Percentiles rank a stretch among this genome's conserved stretches.
These are phyloP conservation scores for Tulasnella sp. DNA, from an alignment of 768 basidiomycete genomes.

Conservation along the genomic window DNA sequence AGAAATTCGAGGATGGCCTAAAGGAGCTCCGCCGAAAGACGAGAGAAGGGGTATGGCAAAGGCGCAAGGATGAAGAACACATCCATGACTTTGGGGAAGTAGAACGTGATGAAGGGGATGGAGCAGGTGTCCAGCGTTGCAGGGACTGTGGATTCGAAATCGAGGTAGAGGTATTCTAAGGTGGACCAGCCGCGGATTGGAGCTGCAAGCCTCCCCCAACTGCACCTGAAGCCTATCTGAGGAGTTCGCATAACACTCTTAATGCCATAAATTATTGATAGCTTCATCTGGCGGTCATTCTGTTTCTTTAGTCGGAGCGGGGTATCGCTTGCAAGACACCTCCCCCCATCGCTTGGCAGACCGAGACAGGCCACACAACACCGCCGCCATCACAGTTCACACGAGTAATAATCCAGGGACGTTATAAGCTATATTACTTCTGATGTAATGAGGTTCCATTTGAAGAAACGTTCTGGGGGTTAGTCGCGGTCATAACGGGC, in stretches of 20 bases:
- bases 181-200: background rate
- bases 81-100: conserved; percentile 69
- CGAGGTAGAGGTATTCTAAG: conserved; percentile 76
- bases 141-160: conserved; percentile 87
- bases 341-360: background rate
- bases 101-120: conserved; percentile 47
- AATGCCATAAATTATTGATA: background rate
- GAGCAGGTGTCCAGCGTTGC: conserved; percentile 61
- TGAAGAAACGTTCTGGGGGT: background rate
- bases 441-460: background rate
- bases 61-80: conserved; percentile 82
- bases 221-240: background rate
- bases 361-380: background rate
- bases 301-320: background rate
- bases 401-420: background rate
- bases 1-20: conserved; percentile 90
- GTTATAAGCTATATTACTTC: background rate
- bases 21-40: conserved; percentile 80
- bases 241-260: background rate
- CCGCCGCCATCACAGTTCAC: background rate
- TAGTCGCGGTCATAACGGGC: background rate
- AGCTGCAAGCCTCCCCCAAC: background rate
- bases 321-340: background rate
- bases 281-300: background rate
- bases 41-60: conserved; percentile 85